phyloP scores from a whole-genome alignment of 2,329 filamentous ascomycete genomes.

The Diaporthe humulicola region DNA sequence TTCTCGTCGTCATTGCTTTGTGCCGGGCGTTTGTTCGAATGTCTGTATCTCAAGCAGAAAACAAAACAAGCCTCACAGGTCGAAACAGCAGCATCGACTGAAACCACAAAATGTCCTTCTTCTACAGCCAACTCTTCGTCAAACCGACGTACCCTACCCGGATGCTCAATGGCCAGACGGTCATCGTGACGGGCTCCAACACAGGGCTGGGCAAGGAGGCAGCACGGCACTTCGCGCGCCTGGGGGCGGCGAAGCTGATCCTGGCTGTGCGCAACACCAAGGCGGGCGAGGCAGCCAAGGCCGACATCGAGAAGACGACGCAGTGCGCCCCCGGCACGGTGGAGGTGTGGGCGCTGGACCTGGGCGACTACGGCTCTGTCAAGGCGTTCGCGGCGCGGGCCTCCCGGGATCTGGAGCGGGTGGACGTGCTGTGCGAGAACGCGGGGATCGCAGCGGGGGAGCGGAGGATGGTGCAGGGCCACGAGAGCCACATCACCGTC shows the following conservation, averaged over 20 bases:
- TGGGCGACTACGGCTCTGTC: slow-evolving; percentile 55
- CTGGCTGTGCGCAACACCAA: slow-evolving; percentile 52
- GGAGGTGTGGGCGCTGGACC: slow-evolving; percentile 59
- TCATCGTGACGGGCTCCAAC: slow-evolving; percentile 57
- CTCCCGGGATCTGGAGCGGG: slow-evolving; percentile 49
- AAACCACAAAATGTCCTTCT: slow-evolving; percentile 22
- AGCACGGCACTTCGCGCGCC: slow-evolving; percentile 50
- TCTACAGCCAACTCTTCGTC: slow-evolving; percentile 36
- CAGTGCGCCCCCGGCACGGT: slow-evolving; percentile 11
- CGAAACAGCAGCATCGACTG: not conserved
- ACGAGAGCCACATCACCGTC: slow-evolving; percentile 62
- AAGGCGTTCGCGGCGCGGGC: slow-evolving; percentile 53
- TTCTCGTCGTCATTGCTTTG: not conserved
- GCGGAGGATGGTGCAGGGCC: slow-evolving; percentile 56
- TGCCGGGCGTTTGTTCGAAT: not conserved
- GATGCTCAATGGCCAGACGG: slow-evolving; percentile 45
- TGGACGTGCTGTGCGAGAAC: slow-evolving; percentile 61
- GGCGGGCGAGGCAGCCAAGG: slow-evolving; percentile 47
- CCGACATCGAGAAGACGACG: slow-evolving; percentile 42
- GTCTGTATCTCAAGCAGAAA: not conserved
- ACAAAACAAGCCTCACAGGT: not conserved
- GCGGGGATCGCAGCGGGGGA: slow-evolving; percentile 55
- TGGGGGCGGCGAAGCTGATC: slow-evolving; percentile 52
- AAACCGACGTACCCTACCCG: slow-evolving; percentile 35
- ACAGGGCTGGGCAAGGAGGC: slow-evolving; percentile 57